Base-by-base conservation (phyloP, 257 asterid genomes). In the Penstemon barbatus region DNA sequence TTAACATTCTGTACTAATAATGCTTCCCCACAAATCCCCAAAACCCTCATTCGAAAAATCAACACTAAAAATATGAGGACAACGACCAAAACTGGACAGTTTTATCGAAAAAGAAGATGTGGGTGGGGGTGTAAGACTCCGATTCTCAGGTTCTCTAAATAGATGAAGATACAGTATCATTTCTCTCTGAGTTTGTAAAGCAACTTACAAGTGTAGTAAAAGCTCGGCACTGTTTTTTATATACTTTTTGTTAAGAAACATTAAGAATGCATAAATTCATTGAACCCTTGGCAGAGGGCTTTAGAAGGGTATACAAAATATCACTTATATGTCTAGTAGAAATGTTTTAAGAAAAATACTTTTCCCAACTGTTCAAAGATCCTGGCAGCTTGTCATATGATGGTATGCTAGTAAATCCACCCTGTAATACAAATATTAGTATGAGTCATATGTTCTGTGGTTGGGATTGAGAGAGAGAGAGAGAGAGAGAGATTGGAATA, bases 401-500 rank as follows among this genome's bases (percentile, higher is more conserved):
- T 2, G 95, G 88, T 76, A 79, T 79, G 77, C 89, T 87, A 42
- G 93, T 64, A 82, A 78, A 84, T 75, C 95, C 91, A 72, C 92
- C 80, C 99, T 94, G 96, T 42, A 68, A 78, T 51, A 73, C 4
- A 74, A 53, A 40, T 25, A 52, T 56, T 36, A 12, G 52, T 40
- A 41, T 37, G 56, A 73, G 56, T 36, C 44, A 74, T 43, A 57
- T 71, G 56, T 53, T n/a, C 68, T 41, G 58, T 50, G 61, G 33
- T 25, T 33, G 60, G 68, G 7, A 48, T 48, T 1, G 45, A 74
- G 12, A 43, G 60, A 52, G 7, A 6, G 7, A 74, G 43, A 56
- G 15, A 48, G 8, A 41, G 51, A 46, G 13, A 38, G 68, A 33
- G 54, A 38, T 61, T 49, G 53, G 49, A 65, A 38, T 66, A 59